Evolutionary conservation across 148 eudicot species (phyloP), one percentile per base, ranked within the genome.

Genomic region (Pouteria glomerata): DNA sequence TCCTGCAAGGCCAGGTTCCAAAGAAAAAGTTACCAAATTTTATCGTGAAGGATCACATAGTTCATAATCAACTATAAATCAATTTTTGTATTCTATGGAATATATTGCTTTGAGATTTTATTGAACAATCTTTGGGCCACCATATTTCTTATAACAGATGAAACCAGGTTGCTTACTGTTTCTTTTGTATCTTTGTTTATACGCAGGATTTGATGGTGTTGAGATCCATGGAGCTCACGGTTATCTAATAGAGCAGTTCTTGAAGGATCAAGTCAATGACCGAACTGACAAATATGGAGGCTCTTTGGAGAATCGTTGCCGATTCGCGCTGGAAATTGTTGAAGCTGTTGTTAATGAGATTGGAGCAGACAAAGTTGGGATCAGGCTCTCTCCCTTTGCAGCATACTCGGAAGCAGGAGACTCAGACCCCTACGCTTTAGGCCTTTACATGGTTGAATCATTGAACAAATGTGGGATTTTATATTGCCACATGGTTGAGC

Each of bases 271-370:
- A 15, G 83, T 82, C 58, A 84, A 84, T 56, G 85, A 83, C 31
- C 81, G 89, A 60, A 79, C 82, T 24, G 89, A 86, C 66, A n/a
- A 79, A 60, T 86, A 86, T 30, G 89, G 86, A 27, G 89, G 89
- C 37, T 74, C 83, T 33, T 53, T 83, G 53, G 86, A 86, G 42
- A 86, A 86, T 21, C 85, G 86, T 23, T 86, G 89, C 52, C 74
- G 78, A 53, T 83, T 86, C 26, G 82, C 85, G 50, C 56, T 86
- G 0, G 85, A 86, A 66, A 66, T 86, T 56, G 85, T 81, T 1
- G 82, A 86, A 68, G 89, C 85, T 19, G 47, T 81, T 5, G 33
- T 29, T 8, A 70, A 77, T 23, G 85, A 83, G 70, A 77, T 83
- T 21, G 89, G 89, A 71, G 70, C 83, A 11, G 82, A 86, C 24